Percentiles rank a stretch among this genome's conserved stretches.
phyloP scores from a whole-genome alignment of 805 yeast species.

The Nakazawaea peltata region DNA sequence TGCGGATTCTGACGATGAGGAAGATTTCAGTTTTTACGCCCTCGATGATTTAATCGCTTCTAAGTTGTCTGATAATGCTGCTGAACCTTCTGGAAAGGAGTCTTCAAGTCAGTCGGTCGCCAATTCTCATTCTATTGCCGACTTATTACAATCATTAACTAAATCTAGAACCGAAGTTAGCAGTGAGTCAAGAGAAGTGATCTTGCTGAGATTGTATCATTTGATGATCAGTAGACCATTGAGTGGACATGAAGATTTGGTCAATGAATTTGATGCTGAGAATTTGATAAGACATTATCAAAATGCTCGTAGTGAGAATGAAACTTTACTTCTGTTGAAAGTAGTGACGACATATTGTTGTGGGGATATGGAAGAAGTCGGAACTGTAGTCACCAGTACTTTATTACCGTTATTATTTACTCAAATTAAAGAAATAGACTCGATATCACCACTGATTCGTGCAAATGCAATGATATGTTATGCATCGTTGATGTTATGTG shows the following conservation, averaged over 20 bases:
- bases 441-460: slow-evolving; percentile 11
- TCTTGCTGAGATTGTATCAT: slow-evolving; percentile 42
- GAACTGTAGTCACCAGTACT: slow-evolving; percentile 22
- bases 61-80: no score
- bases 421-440: slow-evolving; percentile 9
- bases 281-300: slow-evolving; percentile 27
- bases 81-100: no score
- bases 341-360: slow-evolving; percentile 33
- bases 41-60: slow-evolving; percentile 16
- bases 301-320: slow-evolving; percentile 19
- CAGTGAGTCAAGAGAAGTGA: slow-evolving; percentile 36
- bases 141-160: slow-evolving; percentile 34
- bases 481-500: slow-evolving; percentile 27
- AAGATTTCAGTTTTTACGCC: slow-evolving; percentile 13
- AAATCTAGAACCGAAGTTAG: slow-evolving; percentile 36
- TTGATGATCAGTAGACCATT: slow-evolving; percentile 34
- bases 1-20: slow-evolving; percentile 15
- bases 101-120: no score
- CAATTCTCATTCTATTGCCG: slow-evolving; percentile 27
- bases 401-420: slow-evolving; percentile 20
- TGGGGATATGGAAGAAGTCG: slow-evolving; percentile 45
- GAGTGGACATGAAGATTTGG: slow-evolving; percentile 26
- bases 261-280: slow-evolving; percentile 28
- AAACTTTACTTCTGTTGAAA: slow-evolving; percentile 31
- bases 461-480: slow-evolving; percentile 18